Base-by-base conservation (phyloP, 1,139 yeast genomes). In the Debaryomyces fabryi region DNA sequence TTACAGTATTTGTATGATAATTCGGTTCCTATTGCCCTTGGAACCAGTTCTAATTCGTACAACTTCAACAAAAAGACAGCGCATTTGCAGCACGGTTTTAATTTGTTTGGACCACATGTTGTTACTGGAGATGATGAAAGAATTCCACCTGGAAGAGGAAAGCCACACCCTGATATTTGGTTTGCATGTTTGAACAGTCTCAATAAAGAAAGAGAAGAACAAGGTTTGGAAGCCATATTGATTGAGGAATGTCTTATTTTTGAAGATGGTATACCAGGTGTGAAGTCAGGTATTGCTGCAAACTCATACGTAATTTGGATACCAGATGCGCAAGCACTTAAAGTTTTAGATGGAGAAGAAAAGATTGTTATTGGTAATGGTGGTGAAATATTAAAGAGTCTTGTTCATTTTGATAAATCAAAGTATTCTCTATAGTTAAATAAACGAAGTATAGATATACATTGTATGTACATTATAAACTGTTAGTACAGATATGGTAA, bases 251-350 rank as follows among this genome's bases (percentile, higher is more conserved):
- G 96, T 58, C 68, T 93, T 34, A 87, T 93, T 1, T 93, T 93
- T 65, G 99, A 93, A 69, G 99, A 93, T 67, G 98, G 97, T 1
- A 74, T 90, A 40, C 92, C 96, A 1, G 98, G 98, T 1, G 93
- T 91, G 25, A 60, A 73, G 23, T 87, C 96, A 4, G 99, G 96
- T 8, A 58, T 65, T 15, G 86, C 91, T 9, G 89, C 97, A 29
- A 91, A 91, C n/a, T 88, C 90, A 12, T 79, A 76, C 46, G 96
- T 92, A 8, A 78, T 92, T 42, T 93, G 98, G 98, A 87, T 92
- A 15, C 98, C 99, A 4, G 95, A 92, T 64, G 76, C 76, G 16
- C 80, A 85, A 46, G 95, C 96, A 0, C 63, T 81, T 39, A 71
- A 76, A 27, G 78, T 80, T 15, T 65, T 87, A 43, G 65, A 71